phyloP scores from a whole-genome alignment of 2,329 filamentous ascomycete species.

The Calycina marina region DNA sequence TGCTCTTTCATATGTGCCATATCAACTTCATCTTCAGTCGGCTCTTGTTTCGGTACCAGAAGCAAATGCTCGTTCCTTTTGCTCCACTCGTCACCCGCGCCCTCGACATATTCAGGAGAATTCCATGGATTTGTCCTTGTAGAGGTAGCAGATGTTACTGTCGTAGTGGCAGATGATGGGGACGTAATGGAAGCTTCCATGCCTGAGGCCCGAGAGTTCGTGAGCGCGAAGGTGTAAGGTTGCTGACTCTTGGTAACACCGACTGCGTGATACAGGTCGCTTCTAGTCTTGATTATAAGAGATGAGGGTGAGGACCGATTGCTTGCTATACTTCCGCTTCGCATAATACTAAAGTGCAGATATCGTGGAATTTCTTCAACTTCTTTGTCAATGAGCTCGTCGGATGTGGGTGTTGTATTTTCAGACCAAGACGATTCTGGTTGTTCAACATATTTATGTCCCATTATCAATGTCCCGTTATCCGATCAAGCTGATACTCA shows the following conservation, averaged over 20 bases:
- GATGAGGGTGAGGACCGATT: slow-evolving; percentile 8
- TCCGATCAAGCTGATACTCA: too few relatives aligned
- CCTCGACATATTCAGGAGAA: slow-evolving; percentile 16
- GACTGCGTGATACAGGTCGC: slow-evolving; percentile 4
- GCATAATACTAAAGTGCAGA: slow-evolving; percentile 4
- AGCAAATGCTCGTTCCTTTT: slow-evolving; percentile 27
- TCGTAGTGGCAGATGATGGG: slow-evolving; percentile 14
- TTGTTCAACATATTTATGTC: too few relatives aligned
- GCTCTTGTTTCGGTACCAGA: slow-evolving; percentile 40
- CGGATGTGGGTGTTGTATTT: slow-evolving; percentile 12
- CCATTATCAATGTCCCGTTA: too few relatives aligned
- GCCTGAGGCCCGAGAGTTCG: slow-evolving; percentile 6
- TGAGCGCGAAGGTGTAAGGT: not conserved
- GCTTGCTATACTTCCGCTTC: not conserved
- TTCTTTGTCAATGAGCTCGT: slow-evolving; percentile 14
- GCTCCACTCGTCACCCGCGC: slow-evolving; percentile 20
- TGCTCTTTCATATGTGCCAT: slow-evolving; percentile 33
- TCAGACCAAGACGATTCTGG: slow-evolving; percentile 10
- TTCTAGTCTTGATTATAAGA: slow-evolving; percentile 8
- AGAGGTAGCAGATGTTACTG: slow-evolving; percentile 18
- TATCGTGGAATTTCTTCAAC: slow-evolving; percentile 14
- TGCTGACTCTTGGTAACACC: not conserved
- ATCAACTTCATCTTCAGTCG: slow-evolving; percentile 35
- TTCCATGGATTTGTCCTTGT: slow-evolving; percentile 19
- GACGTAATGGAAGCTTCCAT: slow-evolving; percentile 19